Evolutionary conservation across 1,139 yeast genomes (phyloP), one percentile per base, ranked within the genome.

Genomic region (Meyerozyma smithsonii): DNA sequence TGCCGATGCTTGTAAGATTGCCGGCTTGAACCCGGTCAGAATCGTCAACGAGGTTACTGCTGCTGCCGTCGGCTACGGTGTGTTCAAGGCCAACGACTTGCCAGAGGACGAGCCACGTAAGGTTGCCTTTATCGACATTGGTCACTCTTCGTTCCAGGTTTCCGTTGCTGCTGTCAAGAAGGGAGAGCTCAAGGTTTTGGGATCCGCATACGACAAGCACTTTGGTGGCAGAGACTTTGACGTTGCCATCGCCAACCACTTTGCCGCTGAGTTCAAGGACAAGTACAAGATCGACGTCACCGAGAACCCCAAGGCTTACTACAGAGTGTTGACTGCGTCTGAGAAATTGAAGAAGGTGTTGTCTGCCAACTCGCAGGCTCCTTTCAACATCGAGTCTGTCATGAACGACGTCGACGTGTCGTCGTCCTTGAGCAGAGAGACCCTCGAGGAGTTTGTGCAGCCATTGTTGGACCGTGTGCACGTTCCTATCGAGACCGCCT

Each of bases 41-140:
- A 82, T 92, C 52, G 96, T 92, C 56, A 92, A 92, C 65, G 98
- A 92, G 65, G 82, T 87, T 49, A 90, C 98, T 45, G 97, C 98
- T 46, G 98, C 98, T 45, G 97, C 97, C 53, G 96, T 94, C 51
- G 95, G 97, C 53, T 94, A 92, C 73, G 98, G 98, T 75, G 97
- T 92, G 47, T 92, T 92, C 83, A 90, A 92, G 79, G 81, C 86
- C 43, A 94, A 87, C 59, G 86, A 92, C 54, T 92, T 96, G 65
- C 88, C 86, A 51, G 97, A 88, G 66, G 95, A 85, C 55, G 85
- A 84, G 66, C 84, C 92, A 58, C 83, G 85, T 72, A 84, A 79
- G 60, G 88, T 92, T 54, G 97, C 95, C 33, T 86, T 92, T 57
- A 81, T 92, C 46, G 99, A 92, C 68, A 87, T 94, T 64, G 99